These are phyloP conservation scores for Plasmodium fragile DNA, from an alignment of 169 alveolate genomes.

Conservation along the genomic window DNA sequence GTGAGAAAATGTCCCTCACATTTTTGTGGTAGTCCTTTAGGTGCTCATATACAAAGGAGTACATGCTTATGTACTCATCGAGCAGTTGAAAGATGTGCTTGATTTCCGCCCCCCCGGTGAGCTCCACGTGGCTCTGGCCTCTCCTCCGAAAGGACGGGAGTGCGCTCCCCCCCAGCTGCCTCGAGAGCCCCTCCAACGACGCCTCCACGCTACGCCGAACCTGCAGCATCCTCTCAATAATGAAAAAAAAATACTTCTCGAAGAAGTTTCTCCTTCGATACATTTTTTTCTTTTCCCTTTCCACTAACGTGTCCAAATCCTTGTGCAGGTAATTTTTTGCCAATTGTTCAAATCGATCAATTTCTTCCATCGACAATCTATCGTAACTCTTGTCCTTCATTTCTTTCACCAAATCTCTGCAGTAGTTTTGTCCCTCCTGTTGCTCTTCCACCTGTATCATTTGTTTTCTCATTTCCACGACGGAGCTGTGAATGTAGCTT, in stretches of 20 bases:
- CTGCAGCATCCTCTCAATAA: slow-evolving; percentile 7
- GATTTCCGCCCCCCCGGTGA: neutral
- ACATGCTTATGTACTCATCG: slow-evolving; percentile 11
- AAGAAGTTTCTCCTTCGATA: slow-evolving; percentile 10
- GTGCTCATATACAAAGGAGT: slow-evolving; percentile 7
- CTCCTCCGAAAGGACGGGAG: neutral
- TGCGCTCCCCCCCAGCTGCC: neutral
- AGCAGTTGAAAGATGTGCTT: slow-evolving; percentile 1
- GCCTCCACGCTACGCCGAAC: neutral
- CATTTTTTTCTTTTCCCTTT: neutral
- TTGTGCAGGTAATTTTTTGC: neutral
- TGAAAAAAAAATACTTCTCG: slow-evolving; percentile 15
- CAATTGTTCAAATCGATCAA: neutral
- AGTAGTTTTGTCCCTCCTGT: slow-evolving; percentile 2
- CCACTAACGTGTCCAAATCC: neutral
- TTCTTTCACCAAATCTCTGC: slow-evolving; percentile 18
- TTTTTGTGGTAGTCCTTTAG: neutral
- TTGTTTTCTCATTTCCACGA: neutral
- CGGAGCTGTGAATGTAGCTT: slow-evolving; percentile 9
- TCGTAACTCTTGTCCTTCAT: slow-evolving; percentile 14
- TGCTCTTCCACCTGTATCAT: slow-evolving; percentile 11
- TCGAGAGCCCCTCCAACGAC: neutral
- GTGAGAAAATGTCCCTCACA: slow-evolving; percentile 15
- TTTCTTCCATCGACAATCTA: slow-evolving; percentile 3
- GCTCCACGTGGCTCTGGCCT: neutral